Percentiles rank a stretch among this genome's conserved stretches.
Conservation (phyloP, 345 rosid genomes). For the Cardamine chenopodiifolia region DNA sequence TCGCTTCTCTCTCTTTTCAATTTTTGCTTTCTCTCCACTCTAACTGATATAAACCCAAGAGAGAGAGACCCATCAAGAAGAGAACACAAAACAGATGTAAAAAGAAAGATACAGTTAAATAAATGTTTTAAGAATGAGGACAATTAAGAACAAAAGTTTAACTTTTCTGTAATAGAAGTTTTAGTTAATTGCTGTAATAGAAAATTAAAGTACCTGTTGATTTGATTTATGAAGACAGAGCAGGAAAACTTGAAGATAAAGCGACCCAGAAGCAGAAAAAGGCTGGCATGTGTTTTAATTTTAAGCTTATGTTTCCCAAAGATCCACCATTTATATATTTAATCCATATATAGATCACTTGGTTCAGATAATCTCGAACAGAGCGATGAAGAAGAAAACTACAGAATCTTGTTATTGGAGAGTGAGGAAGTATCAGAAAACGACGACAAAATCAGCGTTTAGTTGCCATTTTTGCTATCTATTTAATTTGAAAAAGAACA, state of each 20-base stretch:
- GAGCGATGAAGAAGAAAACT: constrained; percentile 45
- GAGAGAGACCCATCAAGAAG: constrained; percentile 29
- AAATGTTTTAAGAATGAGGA: background rate
- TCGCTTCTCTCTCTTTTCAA: constrained; percentile 43
- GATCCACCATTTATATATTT: constrained; percentile 23
- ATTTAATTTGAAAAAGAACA: background rate
- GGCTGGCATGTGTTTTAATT: constrained; percentile 26
- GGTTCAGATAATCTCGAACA: constrained; percentile 42
- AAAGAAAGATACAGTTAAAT: constrained; percentile 23
- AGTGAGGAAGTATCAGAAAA: constrained; percentile 46
- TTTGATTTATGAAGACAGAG: constrained; percentile 29
- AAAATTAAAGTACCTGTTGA: background rate
- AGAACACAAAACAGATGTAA: constrained; percentile 41
- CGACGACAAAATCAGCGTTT: constrained; percentile 52
- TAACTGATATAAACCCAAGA: constrained; percentile 32
- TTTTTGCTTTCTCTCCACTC: constrained; percentile 38
- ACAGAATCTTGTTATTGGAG: constrained; percentile 43
- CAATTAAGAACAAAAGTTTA: background rate
- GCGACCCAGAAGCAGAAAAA: constrained; percentile 51
- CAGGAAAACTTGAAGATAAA: constrained; percentile 75
- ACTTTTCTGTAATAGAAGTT: background rate
- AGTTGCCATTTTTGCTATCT: constrained; percentile 33
- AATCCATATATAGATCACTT: constrained; percentile 9
- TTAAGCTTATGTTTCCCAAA: constrained; percentile 32
- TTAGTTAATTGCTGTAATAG: background rate